A percentile compares a stretch with the other conserved stretches of the same genome.
Conservation (phyloP, 2,329 filamentous ascomycete species). For the Moelleriella libera region DNA sequence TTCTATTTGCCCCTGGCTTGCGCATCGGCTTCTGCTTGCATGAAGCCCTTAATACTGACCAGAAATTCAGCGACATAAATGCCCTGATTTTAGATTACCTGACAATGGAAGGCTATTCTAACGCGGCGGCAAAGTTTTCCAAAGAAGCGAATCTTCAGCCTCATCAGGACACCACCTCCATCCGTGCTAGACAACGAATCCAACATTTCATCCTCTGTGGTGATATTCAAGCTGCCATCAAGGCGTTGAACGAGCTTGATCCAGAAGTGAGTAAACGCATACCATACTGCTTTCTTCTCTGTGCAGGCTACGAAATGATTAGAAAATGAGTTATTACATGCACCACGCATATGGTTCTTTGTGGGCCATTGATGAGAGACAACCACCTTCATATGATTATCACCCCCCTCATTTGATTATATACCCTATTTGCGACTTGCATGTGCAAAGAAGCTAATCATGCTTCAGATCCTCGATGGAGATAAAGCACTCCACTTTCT, state of each 20-base stretch:
- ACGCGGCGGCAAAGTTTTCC: constrained; percentile 85
- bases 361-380: constrained; percentile 82
- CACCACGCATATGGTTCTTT: constrained; percentile 92
- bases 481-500: constrained; percentile 79
- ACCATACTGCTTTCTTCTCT: neutral
- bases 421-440: neutral
- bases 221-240: constrained; percentile 72
- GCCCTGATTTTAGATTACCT: constrained; percentile 92
- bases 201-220: constrained; percentile 75
- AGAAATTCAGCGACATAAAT: constrained; percentile 68
- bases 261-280: constrained; percentile 56
- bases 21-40: no score
- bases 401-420: constrained; percentile 1
- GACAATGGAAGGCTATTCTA: constrained; percentile 87
- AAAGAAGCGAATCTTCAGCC: constrained; percentile 79
- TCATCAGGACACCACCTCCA: constrained; percentile 56
- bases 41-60: constrained; percentile 9
- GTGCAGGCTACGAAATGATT: constrained; percentile 53
- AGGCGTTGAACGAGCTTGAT: constrained; percentile 77
- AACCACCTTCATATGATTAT: constrained; percentile 39
- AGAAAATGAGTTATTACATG: constrained; percentile 80
- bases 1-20: no score
- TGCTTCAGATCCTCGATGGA: constrained; percentile 43
- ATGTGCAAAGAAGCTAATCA: neutral
- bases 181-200: constrained; percentile 69